Evolutionary conservation across 1,139 yeast species (phyloP).

Genomic region (Suhomyces coccinellae): DNA sequence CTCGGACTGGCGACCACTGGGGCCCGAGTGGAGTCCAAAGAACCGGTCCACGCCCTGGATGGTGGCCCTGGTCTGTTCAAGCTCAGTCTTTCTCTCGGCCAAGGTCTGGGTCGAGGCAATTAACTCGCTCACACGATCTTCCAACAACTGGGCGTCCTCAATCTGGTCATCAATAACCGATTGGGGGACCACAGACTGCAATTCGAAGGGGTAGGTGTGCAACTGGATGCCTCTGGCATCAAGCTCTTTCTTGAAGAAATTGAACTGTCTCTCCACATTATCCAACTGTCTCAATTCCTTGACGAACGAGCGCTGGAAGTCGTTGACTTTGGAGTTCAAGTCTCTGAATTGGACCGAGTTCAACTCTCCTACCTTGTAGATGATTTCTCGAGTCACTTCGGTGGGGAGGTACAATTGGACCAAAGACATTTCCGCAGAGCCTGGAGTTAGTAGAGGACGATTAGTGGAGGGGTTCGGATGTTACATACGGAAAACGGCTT

Average conservation of each 20-base stretch:
- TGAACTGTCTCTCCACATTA: constrained; percentile 65
- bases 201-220: constrained; percentile 48
- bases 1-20: constrained; percentile 13
- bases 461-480: background rate
- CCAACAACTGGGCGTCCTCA: constrained; percentile 59
- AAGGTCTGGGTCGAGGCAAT: constrained; percentile 39
- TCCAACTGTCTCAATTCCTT: constrained; percentile 67
- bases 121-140: constrained; percentile 44
- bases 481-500: constrained; percentile 67
- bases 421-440: constrained; percentile 80
- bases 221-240: constrained; percentile 49
- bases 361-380: constrained; percentile 63
- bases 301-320: constrained; percentile 73
- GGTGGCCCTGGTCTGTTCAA: constrained; percentile 39
- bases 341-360: constrained; percentile 70
- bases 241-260: constrained; percentile 51
- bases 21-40: constrained; percentile 42
- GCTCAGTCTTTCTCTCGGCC: constrained; percentile 36
- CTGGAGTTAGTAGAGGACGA: constrained; percentile 24
- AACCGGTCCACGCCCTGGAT: constrained; percentile 68
- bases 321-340: constrained; percentile 62
- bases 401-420: constrained; percentile 72
- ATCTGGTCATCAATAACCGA: constrained; percentile 76
- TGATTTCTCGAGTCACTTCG: constrained; percentile 66
- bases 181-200: constrained; percentile 41